Evolutionary conservation across 169 alveolate genomes (phyloP), one percentile per base, ranked within the genome.

Genomic region (Eimeria maxima): DNA sequence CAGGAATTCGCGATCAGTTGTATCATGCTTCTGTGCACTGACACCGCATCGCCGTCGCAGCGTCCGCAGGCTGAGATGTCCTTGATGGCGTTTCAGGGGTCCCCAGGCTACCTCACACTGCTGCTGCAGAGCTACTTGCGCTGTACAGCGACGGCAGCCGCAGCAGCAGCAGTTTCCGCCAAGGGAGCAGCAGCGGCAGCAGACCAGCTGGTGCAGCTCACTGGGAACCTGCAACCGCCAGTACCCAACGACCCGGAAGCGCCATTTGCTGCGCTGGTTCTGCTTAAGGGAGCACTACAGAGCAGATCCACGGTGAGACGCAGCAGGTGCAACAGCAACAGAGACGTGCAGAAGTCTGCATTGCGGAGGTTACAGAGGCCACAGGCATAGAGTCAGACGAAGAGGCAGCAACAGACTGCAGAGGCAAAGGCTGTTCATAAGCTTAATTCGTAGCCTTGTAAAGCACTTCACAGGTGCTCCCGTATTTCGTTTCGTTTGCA

Each of bases 281-380:
- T 83, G 91, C 91, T 83, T 57, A 83, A 83, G 74, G 91, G 91
- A 55, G 91, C 91, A 47, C n/a, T 83, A 29, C 91, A 83, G 27
- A 53, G 91, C 73, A 18, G 91, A 47, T 57, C 38, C 13, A n/a
- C 69, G 27, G 91, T 83, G 65, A 83, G 91, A 20, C 8, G 50
- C 27, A 83, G 74, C 73, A 53, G 74, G 22, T n/a, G 91, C 73
- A n/a, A 22, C 47, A 13, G 45, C 47, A 27, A 7, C 20, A 18
- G 74, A 18, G 8, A 7, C 57, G 6, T 71, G 81, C 81, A 16
- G 29, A 33, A 44, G 11, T 24, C 63, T 78, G 33, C 42, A 45
- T 3, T 20, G 3, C 65, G 13, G 53, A 38, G 1, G 53, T 14
- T 45, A 78, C 88, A 45, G 67, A 27, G 38, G 86, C 86, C 1